phyloP scores from a whole-genome alignment of 2,329 filamentous ascomycete genomes.

The Hymenoscyphus albidus region DNA sequence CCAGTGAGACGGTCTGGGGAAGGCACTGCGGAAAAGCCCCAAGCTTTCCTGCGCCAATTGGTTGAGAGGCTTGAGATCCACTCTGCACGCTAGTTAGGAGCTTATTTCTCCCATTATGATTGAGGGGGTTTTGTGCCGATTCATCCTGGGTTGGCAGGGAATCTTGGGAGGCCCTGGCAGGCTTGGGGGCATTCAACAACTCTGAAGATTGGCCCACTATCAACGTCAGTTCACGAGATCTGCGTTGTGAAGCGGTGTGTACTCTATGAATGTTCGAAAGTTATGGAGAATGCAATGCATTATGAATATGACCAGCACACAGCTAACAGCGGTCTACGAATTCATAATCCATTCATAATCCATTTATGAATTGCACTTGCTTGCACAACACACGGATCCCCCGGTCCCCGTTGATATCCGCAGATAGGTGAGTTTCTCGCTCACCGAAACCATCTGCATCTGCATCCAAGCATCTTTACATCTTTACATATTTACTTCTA shows the following conservation, averaged over 20 bases:
- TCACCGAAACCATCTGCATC: neutral
- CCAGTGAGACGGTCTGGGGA: constrained; percentile 6
- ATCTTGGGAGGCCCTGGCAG: neutral
- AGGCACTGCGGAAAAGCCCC: neutral
- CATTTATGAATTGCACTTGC: too few species aligned
- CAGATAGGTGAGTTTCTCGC: neutral
- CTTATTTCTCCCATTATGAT: neutral
- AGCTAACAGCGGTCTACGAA: too few species aligned
- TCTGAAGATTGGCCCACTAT: neutral
- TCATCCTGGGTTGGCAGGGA: too few species aligned
- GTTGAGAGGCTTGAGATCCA: neutral
- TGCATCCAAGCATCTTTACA: neutral
- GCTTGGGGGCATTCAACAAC: constrained; percentile 2
- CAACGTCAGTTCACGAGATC: neutral
- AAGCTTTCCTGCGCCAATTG: constrained; percentile 3
- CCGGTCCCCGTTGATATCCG: too few species aligned
- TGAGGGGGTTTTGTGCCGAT: neutral
- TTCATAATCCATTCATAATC: too few species aligned
- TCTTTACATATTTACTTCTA: neutral
- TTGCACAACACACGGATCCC: neutral
- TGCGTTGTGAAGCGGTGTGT: constrained; percentile 2
- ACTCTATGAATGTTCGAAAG: neutral
- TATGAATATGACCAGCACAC: too few species aligned
- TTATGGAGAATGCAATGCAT: too few species aligned
- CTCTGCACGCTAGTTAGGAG: neutral